A percentile compares a stretch with the other conserved stretches of the same genome.
phyloP scores from a whole-genome alignment of 2,329 filamentous ascomycete species.

The Pseudogymnoascus sp. region DNA sequence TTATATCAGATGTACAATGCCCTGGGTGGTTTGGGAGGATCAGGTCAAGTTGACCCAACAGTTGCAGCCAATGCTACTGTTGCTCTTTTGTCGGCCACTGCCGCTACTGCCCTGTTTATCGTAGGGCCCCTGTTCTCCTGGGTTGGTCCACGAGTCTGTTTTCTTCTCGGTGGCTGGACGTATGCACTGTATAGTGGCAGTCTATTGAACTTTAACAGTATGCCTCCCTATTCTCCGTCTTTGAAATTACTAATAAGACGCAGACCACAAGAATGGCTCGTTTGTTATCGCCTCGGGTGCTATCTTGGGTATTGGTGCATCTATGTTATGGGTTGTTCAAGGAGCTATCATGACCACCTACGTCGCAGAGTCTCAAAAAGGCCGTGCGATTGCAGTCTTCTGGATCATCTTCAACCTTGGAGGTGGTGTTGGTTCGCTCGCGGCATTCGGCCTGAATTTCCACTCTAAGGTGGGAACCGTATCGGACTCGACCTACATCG shows the following conservation, averaged over 20 bases:
- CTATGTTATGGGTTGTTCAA: constrained; percentile 41
- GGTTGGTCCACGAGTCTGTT: constrained; percentile 36
- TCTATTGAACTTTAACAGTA: constrained; percentile 37
- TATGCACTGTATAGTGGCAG: constrained; percentile 40
- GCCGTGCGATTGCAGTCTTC: constrained; percentile 37
- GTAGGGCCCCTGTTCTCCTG: constrained; percentile 38
- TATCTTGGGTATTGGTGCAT: constrained; percentile 39
- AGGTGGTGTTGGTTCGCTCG: constrained; percentile 37
- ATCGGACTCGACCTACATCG: constrained; percentile 43
- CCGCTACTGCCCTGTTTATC: constrained; percentile 37
- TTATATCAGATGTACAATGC: constrained; percentile 41
- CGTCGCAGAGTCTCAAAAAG: constrained; percentile 36
- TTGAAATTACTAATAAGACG: background rate
- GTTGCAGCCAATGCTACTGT: constrained; percentile 41
- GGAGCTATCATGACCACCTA: constrained; percentile 44
- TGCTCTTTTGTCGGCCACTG: constrained; percentile 37
- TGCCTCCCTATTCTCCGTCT: background rate
- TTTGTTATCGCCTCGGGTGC: constrained; percentile 40
- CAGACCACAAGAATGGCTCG: constrained; percentile 31
- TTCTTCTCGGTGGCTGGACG: constrained; percentile 39
- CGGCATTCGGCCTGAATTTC: constrained; percentile 39
- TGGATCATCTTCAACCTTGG: constrained; percentile 42
- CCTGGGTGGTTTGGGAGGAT: constrained; percentile 38
- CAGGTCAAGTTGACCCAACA: constrained; percentile 38
- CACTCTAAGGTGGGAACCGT: constrained; percentile 37